Percentiles rank a stretch among this genome's conserved stretches.
Evolutionary conservation across 2,329 filamentous ascomycete genomes (phyloP).

Genomic region (Alternaria triticina): DNA sequence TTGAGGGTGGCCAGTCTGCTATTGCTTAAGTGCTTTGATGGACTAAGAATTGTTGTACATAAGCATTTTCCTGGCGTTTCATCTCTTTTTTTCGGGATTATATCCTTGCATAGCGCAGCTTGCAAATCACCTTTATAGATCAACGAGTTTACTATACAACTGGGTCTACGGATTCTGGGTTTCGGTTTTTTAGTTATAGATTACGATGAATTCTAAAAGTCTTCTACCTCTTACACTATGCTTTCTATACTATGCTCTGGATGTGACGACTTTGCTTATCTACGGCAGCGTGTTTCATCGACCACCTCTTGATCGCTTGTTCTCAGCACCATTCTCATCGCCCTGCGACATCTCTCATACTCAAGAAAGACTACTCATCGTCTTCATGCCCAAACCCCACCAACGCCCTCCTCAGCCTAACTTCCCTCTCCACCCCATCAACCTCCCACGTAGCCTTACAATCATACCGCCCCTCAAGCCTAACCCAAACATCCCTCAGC

Average conservation of each 20-base stretch:
- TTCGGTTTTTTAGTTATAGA: background rate
- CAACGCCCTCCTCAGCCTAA: slow-evolving; percentile 11
- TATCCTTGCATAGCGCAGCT: slow-evolving; percentile 15
- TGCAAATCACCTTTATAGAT: slow-evolving; percentile 5
- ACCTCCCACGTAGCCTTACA: slow-evolving; percentile 19
- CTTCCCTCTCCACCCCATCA: slow-evolving; percentile 3
- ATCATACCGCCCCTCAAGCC: slow-evolving; percentile 11
- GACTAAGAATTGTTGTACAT: background rate
- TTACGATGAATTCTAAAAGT: slow-evolving; percentile 7
- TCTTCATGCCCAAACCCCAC: slow-evolving; percentile 9
- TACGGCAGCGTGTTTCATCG: background rate
- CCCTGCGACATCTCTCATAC: background rate
- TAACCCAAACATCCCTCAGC: slow-evolving; percentile 14
- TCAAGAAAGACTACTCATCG: background rate
- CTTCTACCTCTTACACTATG: slow-evolving; percentile 68
- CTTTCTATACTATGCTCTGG: slow-evolving; percentile 53
- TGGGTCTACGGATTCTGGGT: slow-evolving; percentile 2
- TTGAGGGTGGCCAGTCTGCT: slow-evolving; percentile 60
- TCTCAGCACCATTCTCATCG: background rate
- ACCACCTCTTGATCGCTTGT: background rate
- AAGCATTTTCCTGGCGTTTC: slow-evolving; percentile 12
- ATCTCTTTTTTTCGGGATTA: background rate
- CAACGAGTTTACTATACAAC: slow-evolving; percentile 1
- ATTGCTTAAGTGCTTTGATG: slow-evolving; percentile 54
- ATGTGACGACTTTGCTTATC: background rate